phyloP scores from a whole-genome alignment of 2,329 filamentous ascomycete species.

The Aspergillus aculeatinus region DNA sequence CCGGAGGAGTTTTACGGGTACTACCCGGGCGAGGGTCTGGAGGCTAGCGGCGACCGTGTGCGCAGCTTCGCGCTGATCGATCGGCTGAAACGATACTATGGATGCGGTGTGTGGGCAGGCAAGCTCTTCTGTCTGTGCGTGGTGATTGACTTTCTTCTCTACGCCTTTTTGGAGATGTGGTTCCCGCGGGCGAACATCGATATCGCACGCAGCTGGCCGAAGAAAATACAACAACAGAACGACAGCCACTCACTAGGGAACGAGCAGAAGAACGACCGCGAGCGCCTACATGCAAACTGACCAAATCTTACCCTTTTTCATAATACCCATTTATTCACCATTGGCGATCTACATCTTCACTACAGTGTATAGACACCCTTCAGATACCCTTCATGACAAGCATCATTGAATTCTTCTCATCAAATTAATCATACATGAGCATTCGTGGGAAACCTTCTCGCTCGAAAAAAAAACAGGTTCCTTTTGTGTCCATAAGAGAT shows the following conservation, averaged over 20 bases:
- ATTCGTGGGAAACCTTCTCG: background rate
- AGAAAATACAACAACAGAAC: slow-evolving; percentile 53
- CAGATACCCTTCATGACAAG: background rate
- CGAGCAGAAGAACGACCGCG: slow-evolving; percentile 7
- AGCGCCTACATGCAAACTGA: slow-evolving; percentile 8
- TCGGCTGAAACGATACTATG: slow-evolving; percentile 91
- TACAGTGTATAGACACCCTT: no score
- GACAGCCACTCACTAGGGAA: slow-evolving; percentile 5
- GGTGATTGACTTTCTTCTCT: slow-evolving; percentile 89
- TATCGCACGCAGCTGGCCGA: slow-evolving; percentile 86
- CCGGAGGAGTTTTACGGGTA: slow-evolving; percentile 88
- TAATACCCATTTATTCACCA: background rate
- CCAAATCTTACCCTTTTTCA: background rate
- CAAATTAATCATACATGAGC: background rate
- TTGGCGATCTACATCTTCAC: no score
- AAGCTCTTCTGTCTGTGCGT: slow-evolving; percentile 96
- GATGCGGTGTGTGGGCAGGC: slow-evolving; percentile 96
- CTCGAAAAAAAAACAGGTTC: background rate
- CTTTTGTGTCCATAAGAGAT: background rate
- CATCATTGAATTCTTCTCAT: slow-evolving; percentile 1
- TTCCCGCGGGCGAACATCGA: slow-evolving; percentile 85
- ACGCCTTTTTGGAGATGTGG: slow-evolving; percentile 81
- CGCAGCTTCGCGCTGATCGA: slow-evolving; percentile 93
- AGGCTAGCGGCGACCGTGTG: slow-evolving; percentile 68
- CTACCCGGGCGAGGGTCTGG: slow-evolving; percentile 67